These are phyloP conservation scores for Colletotrichum sp. DNA, from an alignment of 2,329 filamentous ascomycete species.

Conservation along the genomic window DNA sequence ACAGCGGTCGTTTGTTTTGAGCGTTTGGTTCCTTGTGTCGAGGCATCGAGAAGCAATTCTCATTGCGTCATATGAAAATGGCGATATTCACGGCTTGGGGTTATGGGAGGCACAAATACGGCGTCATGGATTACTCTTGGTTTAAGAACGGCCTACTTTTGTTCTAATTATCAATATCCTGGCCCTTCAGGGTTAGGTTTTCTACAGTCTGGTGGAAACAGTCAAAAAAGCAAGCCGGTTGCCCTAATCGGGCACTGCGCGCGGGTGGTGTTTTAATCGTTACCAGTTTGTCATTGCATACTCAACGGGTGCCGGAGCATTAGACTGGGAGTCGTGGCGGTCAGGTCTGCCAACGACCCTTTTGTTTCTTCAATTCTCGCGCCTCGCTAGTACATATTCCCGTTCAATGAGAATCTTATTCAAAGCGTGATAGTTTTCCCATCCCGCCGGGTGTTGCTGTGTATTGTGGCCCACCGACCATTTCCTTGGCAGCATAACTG, in stretches of 20 bases:
- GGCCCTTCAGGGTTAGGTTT: neutral
- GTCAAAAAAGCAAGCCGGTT: neutral
- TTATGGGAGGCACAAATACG: conserved; percentile 1
- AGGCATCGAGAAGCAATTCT: neutral
- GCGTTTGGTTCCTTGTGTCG: neutral
- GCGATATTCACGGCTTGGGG: conserved; percentile 3
- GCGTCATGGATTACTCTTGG: conserved; percentile 14
- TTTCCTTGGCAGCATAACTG: neutral
- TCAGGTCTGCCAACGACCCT: neutral
- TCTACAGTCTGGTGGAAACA: neutral
- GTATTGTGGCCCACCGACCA: neutral
- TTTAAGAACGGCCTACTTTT: conserved; percentile 2
- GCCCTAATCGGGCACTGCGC: neutral
- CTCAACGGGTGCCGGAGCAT: conserved; percentile 9
- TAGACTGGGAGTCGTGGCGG: conserved; percentile 19
- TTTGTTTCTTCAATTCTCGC: conserved; percentile 14
- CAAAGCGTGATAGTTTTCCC: neutral
- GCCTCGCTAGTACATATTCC: conserved; percentile 18
- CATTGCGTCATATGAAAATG: conserved; percentile 7
- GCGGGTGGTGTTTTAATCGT: neutral
- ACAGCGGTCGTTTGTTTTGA: neutral
- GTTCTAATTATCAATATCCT: conserved; percentile 2
- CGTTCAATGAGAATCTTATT: conserved; percentile 3
- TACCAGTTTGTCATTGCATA: neutral
- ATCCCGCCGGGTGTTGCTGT: neutral